Evolutionary conservation across 2,329 filamentous ascomycete species (phyloP).

Genomic region (Scopulariopsis brevicaulis): DNA sequence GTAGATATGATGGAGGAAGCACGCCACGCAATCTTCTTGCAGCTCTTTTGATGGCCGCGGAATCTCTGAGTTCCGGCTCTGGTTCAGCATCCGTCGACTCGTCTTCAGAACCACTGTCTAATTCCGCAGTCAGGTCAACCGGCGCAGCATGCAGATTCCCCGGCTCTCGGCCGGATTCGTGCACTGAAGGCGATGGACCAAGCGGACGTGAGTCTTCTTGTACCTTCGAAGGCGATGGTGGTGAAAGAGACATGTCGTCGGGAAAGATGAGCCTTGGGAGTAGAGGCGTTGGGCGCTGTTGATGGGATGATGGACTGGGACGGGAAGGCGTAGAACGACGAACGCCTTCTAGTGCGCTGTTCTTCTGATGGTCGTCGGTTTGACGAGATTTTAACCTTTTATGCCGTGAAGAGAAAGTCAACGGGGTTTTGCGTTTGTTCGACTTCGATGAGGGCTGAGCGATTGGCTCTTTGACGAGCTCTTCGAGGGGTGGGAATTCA

Average conservation of each 20-base stretch:
- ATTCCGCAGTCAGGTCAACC: constrained; percentile 7
- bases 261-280: constrained; percentile 1
- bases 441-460: constrained; percentile 1
- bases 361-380: not conserved
- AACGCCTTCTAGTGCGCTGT: not conserved
- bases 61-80: constrained; percentile 16
- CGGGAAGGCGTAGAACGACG: not conserved
- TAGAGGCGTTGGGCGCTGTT: not conserved
- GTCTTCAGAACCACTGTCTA: constrained; percentile 21
- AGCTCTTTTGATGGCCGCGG: constrained; percentile 19
- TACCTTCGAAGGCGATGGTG: not conserved
- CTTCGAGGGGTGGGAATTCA: constrained; percentile 20
- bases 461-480: constrained; percentile 16
- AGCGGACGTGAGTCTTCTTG: not conserved
- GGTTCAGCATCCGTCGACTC: constrained; percentile 12
- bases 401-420: not conserved
- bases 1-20: constrained; percentile 56
- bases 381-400: not conserved
- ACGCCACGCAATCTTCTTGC: constrained; percentile 44
- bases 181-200: not conserved
- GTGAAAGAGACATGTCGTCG: not conserved
- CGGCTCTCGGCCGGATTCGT: not conserved
- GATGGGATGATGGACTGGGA: not conserved
- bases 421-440: constrained; percentile 5
- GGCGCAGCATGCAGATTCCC: not conserved